Conservation (phyloP, 1,139 yeast species). For the Saccharomyces pastorianus region DNA sequence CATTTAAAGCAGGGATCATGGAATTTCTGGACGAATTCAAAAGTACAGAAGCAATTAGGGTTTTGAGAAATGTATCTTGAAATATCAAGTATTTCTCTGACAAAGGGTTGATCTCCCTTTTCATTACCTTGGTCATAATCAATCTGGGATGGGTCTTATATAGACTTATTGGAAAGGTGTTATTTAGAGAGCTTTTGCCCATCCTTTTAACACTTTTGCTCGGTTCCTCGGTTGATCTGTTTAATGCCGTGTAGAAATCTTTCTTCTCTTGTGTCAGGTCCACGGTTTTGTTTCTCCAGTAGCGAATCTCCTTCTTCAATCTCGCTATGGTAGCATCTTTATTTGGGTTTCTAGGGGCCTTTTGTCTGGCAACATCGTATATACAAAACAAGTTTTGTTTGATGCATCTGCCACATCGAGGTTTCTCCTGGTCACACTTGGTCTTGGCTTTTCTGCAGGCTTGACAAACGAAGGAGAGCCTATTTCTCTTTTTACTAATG, state of each 20-base stretch:
- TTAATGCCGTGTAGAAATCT: slow-evolving; percentile 7
- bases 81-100: slow-evolving; percentile 2
- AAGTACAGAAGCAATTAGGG: slow-evolving; percentile 2
- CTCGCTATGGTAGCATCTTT: slow-evolving; percentile 28
- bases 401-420: slow-evolving; percentile 27
- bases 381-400: slow-evolving; percentile 23
- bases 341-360: slow-evolving; percentile 28
- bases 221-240: slow-evolving; percentile 6
- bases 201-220: not conserved
- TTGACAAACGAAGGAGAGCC: slow-evolving; percentile 30
- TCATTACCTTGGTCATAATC: slow-evolving; percentile 2
- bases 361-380: slow-evolving; percentile 28
- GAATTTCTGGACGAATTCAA: not conserved
- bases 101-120: slow-evolving; percentile 4
- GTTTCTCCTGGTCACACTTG: slow-evolving; percentile 30
- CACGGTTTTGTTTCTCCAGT: slow-evolving; percentile 26
- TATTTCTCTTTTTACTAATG: slow-evolving; percentile 20
- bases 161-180: not conserved
- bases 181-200: not conserved
- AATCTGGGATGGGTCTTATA: slow-evolving; percentile 3
- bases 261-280: slow-evolving; percentile 10
- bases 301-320: slow-evolving; percentile 26
- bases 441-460: slow-evolving; percentile 29
- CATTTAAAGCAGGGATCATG: slow-evolving; percentile 12
- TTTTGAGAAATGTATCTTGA: slow-evolving; percentile 1